Percentiles rank a stretch among this genome's conserved stretches.
Evolutionary conservation across 306 rosid species (phyloP).

Genomic region (Mimosa bimucronata): DNA sequence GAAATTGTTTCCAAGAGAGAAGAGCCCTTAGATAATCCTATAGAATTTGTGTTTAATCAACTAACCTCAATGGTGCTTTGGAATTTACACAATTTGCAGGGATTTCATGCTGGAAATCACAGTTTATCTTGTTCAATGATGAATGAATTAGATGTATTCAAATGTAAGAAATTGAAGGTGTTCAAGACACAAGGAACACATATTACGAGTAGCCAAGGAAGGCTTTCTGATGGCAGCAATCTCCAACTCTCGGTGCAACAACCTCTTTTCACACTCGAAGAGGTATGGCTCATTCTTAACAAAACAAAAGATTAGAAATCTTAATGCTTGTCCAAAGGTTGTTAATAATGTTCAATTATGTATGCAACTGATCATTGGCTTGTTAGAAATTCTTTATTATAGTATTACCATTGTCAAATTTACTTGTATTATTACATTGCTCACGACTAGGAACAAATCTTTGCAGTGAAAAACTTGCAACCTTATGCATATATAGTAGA

Average conservation of each 20-base stretch:
- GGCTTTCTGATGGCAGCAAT: not conserved
- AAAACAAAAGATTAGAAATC: not conserved
- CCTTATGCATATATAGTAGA: too few relatives aligned
- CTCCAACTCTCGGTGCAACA: not conserved
- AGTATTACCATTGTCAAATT: too few relatives aligned
- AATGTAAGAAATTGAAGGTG: not conserved
- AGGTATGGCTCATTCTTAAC: not conserved
- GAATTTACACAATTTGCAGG: not conserved
- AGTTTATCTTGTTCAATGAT: not conserved
- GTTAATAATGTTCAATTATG: too few relatives aligned
- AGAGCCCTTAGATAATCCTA: not conserved
- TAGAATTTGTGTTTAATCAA: not conserved
- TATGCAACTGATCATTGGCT: too few relatives aligned
- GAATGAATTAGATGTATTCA: not conserved
- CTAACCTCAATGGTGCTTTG: not conserved
- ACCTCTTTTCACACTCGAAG: not conserved
- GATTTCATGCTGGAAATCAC: not conserved
- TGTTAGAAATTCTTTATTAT: too few relatives aligned
- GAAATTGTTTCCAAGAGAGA: not conserved
- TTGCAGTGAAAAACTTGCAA: too few relatives aligned
- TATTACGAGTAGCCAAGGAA: not conserved
- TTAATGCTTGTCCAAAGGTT: too few relatives aligned
- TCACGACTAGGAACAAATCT: too few relatives aligned
- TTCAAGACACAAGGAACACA: not conserved
- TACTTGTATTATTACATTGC: too few relatives aligned